Percentiles rank a stretch among this genome's conserved stretches.
Conservation (phyloP, 2,329 filamentous ascomycete genomes). For the Paecilomyces niveus region DNA sequence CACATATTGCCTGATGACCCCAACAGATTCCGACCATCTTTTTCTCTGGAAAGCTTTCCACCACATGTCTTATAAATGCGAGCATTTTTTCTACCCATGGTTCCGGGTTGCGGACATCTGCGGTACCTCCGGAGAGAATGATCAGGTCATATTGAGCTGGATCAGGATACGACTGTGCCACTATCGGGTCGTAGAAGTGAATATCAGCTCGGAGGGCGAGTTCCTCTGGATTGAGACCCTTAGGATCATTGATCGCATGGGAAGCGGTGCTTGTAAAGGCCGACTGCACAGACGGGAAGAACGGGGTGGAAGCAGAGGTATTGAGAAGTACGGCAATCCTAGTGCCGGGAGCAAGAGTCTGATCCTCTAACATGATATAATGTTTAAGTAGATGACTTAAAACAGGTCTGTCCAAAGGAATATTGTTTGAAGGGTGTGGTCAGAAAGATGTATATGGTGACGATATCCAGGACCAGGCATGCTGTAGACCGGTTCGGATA, state of each 20-base stretch:
- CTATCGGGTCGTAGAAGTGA: slow-evolving; percentile 19
- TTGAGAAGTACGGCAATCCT: not conserved
- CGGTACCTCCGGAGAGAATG: slow-evolving; percentile 38
- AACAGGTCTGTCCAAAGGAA: not conserved
- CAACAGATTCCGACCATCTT: slow-evolving; percentile 37
- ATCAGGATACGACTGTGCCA: slow-evolving; percentile 23
- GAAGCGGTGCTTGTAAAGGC: not conserved
- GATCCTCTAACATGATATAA: not conserved
- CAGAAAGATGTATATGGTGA: not conserved
- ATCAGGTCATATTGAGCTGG: slow-evolving; percentile 36
- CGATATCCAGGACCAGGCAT: no score
- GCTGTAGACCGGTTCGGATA: not conserved
- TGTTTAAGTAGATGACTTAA: no score
- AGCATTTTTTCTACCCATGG: slow-evolving; percentile 40
- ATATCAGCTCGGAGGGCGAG: slow-evolving; percentile 6
- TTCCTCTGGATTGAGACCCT: not conserved
- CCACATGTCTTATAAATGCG: slow-evolving; percentile 30
- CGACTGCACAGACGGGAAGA: not conserved
- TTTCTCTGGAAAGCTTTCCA: slow-evolving; percentile 17
- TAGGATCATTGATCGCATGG: not conserved
- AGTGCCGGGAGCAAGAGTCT: not conserved
- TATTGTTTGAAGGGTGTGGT: not conserved
- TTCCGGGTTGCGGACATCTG: slow-evolving; percentile 22
- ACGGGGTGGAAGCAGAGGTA: not conserved
- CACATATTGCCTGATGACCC: slow-evolving; percentile 39